These are phyloP conservation scores for Aspergillus flavus DNA, from an alignment of 2,329 filamentous ascomycete genomes.

Conservation along the genomic window DNA sequence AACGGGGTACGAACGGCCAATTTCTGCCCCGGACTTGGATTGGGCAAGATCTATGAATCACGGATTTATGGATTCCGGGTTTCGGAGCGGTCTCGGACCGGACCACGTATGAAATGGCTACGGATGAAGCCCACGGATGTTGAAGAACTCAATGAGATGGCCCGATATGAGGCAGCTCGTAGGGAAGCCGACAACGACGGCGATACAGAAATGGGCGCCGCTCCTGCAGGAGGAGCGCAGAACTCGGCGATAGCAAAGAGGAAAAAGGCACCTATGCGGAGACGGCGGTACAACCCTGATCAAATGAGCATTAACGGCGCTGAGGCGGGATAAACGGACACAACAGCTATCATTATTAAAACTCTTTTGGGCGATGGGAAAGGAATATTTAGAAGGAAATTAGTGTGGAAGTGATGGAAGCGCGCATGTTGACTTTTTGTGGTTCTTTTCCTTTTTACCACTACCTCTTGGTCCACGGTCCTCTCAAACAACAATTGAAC, in stretches of 20 bases:
- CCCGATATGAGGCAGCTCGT: slow-evolving; percentile 39
- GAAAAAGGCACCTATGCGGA: slow-evolving; percentile 48
- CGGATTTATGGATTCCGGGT: slow-evolving; percentile 97
- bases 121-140: slow-evolving; percentile 80
- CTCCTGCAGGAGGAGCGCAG: slow-evolving; percentile 31
- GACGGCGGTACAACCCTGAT: slow-evolving; percentile 38
- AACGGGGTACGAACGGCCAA: slow-evolving; percentile 89
- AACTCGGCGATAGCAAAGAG: slow-evolving; percentile 43
- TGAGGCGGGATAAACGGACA: slow-evolving; percentile 20
- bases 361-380: slow-evolving; percentile 9
- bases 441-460: slow-evolving; percentile 14
- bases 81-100: slow-evolving; percentile 83
- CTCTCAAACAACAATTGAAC: slow-evolving; percentile 3
- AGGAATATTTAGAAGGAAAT: slow-evolving; percentile 7
- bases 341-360: slow-evolving; percentile 4
- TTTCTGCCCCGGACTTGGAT: slow-evolving; percentile 83
- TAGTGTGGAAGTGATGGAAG: slow-evolving; percentile 1
- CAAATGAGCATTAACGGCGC: slow-evolving; percentile 39
- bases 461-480: slow-evolving; percentile 6
- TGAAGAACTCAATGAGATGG: slow-evolving; percentile 76
- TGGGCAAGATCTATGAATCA: slow-evolving; percentile 85
- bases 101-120: slow-evolving; percentile 96
- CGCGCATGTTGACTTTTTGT: slow-evolving; percentile 6
- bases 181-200: slow-evolving; percentile 38
- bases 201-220: slow-evolving; percentile 41